phyloP scores from a whole-genome alignment of 2,329 filamentous ascomycete genomes.

The Dothistroma pini region DNA sequence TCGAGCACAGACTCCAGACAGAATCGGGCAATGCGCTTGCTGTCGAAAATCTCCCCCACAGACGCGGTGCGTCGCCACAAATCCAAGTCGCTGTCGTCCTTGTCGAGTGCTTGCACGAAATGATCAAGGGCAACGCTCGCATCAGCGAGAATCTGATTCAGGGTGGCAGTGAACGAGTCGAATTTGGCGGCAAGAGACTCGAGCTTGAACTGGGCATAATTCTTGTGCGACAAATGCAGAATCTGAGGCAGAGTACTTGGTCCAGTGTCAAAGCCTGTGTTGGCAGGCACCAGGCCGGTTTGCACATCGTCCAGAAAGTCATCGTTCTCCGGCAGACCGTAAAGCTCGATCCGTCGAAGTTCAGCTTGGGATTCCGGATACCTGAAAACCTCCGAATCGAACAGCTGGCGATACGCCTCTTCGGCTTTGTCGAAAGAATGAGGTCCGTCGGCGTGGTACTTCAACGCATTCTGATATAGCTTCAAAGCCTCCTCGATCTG shows the following conservation, averaged over 20 bases:
- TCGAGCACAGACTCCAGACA: slow-evolving; percentile 63
- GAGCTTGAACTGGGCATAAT: slow-evolving; percentile 87
- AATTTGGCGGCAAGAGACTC: slow-evolving; percentile 48
- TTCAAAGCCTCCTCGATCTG: slow-evolving; percentile 97
- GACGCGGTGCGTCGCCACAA: slow-evolving; percentile 60
- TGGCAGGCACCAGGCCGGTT: slow-evolving; percentile 40
- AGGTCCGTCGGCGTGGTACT: slow-evolving; percentile 84
- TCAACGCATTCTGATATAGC: slow-evolving; percentile 85
- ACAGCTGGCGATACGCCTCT: slow-evolving; percentile 77
- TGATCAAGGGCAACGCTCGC: slow-evolving; percentile 47
- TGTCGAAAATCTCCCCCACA: slow-evolving; percentile 55
- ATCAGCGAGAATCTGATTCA: slow-evolving; percentile 32
- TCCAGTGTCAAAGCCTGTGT: slow-evolving; percentile 61
- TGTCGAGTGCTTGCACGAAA: slow-evolving; percentile 61
- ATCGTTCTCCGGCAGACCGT: slow-evolving; percentile 44
- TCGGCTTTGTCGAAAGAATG: slow-evolving; percentile 70
- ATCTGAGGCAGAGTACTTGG: slow-evolving; percentile 83
- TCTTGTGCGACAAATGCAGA: slow-evolving; percentile 91
- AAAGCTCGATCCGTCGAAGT: slow-evolving; percentile 65
- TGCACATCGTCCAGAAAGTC: slow-evolving; percentile 27
- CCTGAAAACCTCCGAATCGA: slow-evolving; percentile 89
- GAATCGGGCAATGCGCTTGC: slow-evolving; percentile 57
- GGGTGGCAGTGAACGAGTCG: slow-evolving; percentile 24
- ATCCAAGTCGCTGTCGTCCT: slow-evolving; percentile 62
- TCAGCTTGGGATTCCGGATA: slow-evolving; percentile 85